phyloP scores from a whole-genome alignment of 2,329 filamentous ascomycete species.

The Blumeria graminis region DNA sequence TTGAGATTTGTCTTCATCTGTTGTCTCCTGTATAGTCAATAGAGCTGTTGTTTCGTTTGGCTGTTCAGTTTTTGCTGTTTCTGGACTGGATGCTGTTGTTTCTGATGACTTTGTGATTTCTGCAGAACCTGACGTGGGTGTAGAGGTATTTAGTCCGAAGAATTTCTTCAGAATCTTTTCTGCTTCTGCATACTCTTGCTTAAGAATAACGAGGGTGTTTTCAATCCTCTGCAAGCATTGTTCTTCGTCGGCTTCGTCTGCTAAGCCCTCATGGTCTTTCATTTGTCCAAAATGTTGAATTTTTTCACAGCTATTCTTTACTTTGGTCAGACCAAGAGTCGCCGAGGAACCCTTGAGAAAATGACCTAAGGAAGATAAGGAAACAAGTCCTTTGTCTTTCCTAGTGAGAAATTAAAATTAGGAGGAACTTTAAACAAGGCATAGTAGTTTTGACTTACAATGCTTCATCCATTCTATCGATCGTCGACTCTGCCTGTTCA shows the following conservation, averaged over 20 bases:
- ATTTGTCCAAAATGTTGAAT: slow-evolving; percentile 79
- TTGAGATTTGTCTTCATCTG: too few species aligned
- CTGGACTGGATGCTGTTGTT: too few species aligned
- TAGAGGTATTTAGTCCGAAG: slow-evolving; percentile 5
- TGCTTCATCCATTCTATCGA: slow-evolving; percentile 56
- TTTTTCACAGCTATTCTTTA: slow-evolving; percentile 85
- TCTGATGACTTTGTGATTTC: too few species aligned
- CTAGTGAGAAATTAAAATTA: slow-evolving; percentile 21
- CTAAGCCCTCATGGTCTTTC: slow-evolving; percentile 53
- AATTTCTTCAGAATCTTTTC: slow-evolving; percentile 38
- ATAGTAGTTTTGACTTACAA: slow-evolving; percentile 37
- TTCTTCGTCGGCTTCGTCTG: slow-evolving; percentile 39
- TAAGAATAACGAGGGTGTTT: slow-evolving; percentile 44
- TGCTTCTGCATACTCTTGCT: slow-evolving; percentile 52
- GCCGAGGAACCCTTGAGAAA: slow-evolving; percentile 95
- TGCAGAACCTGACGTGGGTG: too few species aligned
- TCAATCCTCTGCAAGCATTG: slow-evolving; percentile 46
- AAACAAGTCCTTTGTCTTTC: slow-evolving; percentile 38
- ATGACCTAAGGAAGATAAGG: slow-evolving; percentile 67
- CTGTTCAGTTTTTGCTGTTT: too few species aligned
- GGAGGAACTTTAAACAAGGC: not conserved
- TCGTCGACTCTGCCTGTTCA: slow-evolving; percentile 69
- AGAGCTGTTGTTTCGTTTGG: too few species aligned
- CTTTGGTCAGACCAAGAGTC: slow-evolving; percentile 71
- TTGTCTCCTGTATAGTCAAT: too few species aligned